Percentiles rank a stretch among this genome's conserved stretches.
Conservation (phyloP, 1,284 basidiomycete species). For the Fomitopsis palustris region DNA sequence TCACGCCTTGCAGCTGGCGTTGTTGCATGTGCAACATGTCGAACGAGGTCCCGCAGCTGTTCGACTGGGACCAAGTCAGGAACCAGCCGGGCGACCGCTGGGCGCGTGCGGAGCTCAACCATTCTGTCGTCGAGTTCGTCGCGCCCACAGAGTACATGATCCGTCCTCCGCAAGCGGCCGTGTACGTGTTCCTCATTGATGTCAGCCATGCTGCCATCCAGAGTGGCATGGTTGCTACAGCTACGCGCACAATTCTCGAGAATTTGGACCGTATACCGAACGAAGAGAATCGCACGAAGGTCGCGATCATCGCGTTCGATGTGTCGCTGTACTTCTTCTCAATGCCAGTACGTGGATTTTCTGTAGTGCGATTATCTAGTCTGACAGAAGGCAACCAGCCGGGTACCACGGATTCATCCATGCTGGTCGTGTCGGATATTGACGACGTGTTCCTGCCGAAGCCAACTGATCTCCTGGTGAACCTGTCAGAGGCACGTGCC, state of each 20-base stretch:
- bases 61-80: slow-evolving; percentile 95
- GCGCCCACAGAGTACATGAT: slow-evolving; percentile 99
- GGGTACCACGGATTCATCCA: slow-evolving; percentile 81
- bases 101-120: slow-evolving; percentile 91
- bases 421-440: slow-evolving; percentile 97
- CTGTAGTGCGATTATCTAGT: not conserved
- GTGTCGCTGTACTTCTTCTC: slow-evolving; percentile 97
- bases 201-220: slow-evolving; percentile 91
- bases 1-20: slow-evolving; percentile 68
- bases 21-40: slow-evolving; percentile 99
- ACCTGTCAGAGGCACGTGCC: slow-evolving; percentile 82
- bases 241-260: slow-evolving; percentile 93
- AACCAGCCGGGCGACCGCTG: slow-evolving; percentile 97
- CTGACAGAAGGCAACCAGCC: slow-evolving; percentile 41
- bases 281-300: slow-evolving; percentile 89
- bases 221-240: slow-evolving; percentile 97
- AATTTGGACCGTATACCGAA: slow-evolving; percentile 95
- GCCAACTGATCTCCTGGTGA: slow-evolving; percentile 93
- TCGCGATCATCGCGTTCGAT: slow-evolving; percentile 93
- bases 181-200: slow-evolving; percentile 97
- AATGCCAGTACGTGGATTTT: slow-evolving; percentile 53
- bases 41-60: slow-evolving; percentile 98
- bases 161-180: slow-evolving; percentile 94
- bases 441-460: slow-evolving; percentile 98
- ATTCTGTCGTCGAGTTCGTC: slow-evolving; percentile 93